These are phyloP conservation scores for Talaromyces proteolyticus DNA, from an alignment of 495 filamentous ascomycete species.

Conservation along the genomic window DNA sequence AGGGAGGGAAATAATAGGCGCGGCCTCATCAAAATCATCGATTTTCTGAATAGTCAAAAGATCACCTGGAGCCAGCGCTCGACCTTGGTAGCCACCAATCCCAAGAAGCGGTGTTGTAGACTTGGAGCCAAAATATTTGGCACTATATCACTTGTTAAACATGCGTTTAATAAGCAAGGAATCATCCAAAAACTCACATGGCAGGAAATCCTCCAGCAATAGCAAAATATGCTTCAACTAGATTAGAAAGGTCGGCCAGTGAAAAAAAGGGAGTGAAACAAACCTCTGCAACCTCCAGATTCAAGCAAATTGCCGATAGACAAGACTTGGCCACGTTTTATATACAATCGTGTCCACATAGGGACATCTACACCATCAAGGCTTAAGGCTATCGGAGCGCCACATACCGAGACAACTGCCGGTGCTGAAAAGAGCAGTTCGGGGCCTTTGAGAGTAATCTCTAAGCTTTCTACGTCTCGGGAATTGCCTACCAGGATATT, in stretches of 20 bases:
- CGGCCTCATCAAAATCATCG: neutral
- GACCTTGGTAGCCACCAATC: slow-evolving; percentile 55
- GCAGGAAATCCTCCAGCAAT: slow-evolving; percentile 49
- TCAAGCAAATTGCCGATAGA: slow-evolving; percentile 47
- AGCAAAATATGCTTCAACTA: slow-evolving; percentile 42
- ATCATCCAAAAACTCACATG: neutral
- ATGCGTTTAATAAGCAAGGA: neutral
- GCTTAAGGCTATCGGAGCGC: slow-evolving; percentile 41
- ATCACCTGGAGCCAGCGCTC: slow-evolving; percentile 47
- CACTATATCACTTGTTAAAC: slow-evolving; percentile 20
- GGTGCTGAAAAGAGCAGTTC: slow-evolving; percentile 47
- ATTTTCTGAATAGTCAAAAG: slow-evolving; percentile 32
- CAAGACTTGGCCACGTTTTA: slow-evolving; percentile 46
- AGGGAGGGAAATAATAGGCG: slow-evolving; percentile 21
- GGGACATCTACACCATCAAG: slow-evolving; percentile 39
- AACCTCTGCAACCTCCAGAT: slow-evolving; percentile 36
- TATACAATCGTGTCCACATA: slow-evolving; percentile 48
- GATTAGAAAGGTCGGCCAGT: neutral
- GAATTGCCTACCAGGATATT: slow-evolving; percentile 56
- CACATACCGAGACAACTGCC: slow-evolving; percentile 46
- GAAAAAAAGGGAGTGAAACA: neutral
- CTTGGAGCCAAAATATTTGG: slow-evolving; percentile 54
- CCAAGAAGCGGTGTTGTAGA: slow-evolving; percentile 48
- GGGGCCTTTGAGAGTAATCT: slow-evolving; percentile 54
- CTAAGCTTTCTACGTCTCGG: slow-evolving; percentile 43